Evolutionary conservation across 495 filamentous ascomycete species (phyloP), one percentile per base, ranked within the genome.

Genomic region (Aspergillus egyptiacus): DNA sequence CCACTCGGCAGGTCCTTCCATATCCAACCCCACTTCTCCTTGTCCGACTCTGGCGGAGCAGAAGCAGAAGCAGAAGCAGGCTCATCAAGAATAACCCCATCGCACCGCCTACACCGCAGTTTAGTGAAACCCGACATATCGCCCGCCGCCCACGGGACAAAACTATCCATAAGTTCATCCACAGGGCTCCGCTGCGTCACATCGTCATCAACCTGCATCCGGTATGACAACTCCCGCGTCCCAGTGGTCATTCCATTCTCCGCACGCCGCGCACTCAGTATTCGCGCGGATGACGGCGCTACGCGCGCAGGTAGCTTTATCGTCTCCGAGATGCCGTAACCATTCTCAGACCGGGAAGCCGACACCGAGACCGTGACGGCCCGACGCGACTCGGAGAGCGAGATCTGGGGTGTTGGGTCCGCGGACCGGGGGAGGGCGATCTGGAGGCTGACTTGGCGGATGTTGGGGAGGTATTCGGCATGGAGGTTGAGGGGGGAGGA

Each of bases 1-100:
- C 91, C 89, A 55, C 88, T 95, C 1, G 93, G 93, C 4, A 98
- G 74, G 58, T 97, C 90, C 66, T 91, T 95, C 93, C 94, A 98
- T n/a, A 65, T 67, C 55, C 66, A 74, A 1, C 57, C 59, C 5
- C 25, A 5, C 9, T 36, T 19, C 6, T 43, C 27, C 2, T 44
- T 18, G 0, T 35, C 14, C 11, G n/a, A 35, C 27, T n/a, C 7
- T 18, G 17, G 0, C 32, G 20, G n/a, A 0, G 10, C 14, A 28
- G 17, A 24, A 11, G 38, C 11, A 30, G 18, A 36, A 13, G 31
- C 23, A 10, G 39, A n/a, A 35, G n/a, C 15, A 8, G 43, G 6
- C n/a, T 15, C n/a, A 14, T 62, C 60, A 10, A 74, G 38, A 15
- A 77, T 45, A 1, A 39, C 13, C 9, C 53, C 51, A 6, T 51